Evolutionary conservation across 164 flowering plant species (phyloP), one percentile per base, ranked within the genome.

Genomic region (Euptelea pleiosperma): DNA sequence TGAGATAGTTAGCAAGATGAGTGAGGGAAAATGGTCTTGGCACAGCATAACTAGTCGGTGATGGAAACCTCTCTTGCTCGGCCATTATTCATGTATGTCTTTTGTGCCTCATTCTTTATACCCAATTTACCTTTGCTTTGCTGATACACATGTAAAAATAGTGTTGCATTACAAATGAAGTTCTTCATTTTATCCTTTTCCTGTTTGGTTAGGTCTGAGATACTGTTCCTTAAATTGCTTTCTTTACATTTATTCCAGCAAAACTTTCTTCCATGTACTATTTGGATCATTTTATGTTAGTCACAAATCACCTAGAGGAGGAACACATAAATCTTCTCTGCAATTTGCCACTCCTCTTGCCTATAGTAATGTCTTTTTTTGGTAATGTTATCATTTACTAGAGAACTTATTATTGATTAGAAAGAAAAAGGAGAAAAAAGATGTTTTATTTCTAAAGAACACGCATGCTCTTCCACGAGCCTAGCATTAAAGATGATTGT

Each of bases 1-100:
- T 22, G 98, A 92, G 79, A 73, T 87, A 33, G 54, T 54, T 63
- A 75, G 58, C 42, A 87, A 75, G 70, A 47, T 78, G 62, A 74
- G 59, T 47, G 77, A 66, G 21, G 72, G 85, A 24, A 78, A 73
- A 62, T 78, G 79, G 76, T 46, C 55, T 47, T 64, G 73, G 61
- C 44, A 33, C 24, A 44, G 40, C 34, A 62, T 52, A 53, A 16
- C 44, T 24, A 37, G 7, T 2, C 4, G 33, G 45, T 56, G 63
- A 29, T 19, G 41, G 34, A 8, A 21, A 12, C 11, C 25, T 28
- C 31, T 26, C 12, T 50, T 4, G 26, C 24, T 45, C 14, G 16
- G 55, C 16, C 34, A 26, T 16, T 6, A 52, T 12, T 37, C 40
- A 33, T 62, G 64, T 57, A 58, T 30, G 40, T 22, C 34, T 49